Evolutionary conservation across 768 basidiomycete species (phyloP), one percentile per base, ranked within the genome.

Genomic region (Trichaptum fuscoviolaceum): DNA sequence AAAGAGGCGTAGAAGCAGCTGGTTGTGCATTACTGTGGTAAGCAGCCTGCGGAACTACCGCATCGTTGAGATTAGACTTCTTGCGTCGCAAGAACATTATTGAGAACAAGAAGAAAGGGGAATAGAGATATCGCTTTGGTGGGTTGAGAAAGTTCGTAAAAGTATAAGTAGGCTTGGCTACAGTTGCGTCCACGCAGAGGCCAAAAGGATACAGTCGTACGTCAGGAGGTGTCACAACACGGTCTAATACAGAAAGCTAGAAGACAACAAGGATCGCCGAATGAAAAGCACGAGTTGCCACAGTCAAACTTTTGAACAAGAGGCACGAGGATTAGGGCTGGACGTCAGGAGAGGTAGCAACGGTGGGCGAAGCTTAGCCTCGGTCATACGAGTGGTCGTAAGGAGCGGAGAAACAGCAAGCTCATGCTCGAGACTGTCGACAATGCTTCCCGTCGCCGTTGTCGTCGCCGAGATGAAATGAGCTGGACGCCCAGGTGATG

Each of bases 1-100:
- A 75, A 20, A 75, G 67, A 9, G 74, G 74, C 0, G 73, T 70
- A 26, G 66, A 67, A 10, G 60, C 58, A 6, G 69, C 25, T 3
- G 12, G 17, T 24, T 3, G 59, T 61, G 59, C 25, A 61, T 12
- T 61, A 9, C 42, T 52, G 20, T 12, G 42, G 42, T 12, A 17
- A 61, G 15, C 59, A 9, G 59, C 7, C 59, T 61, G 59, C 59
- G 24, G 17, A 12, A 52, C 59, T 20, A 18, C 59, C 15, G 15
- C 59, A 61, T 52, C 59, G 59, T 61, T 61, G 12, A 61, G 24
- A 61, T 34, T 61, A 25, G 59, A 61, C 59, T 61, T 61, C 23
- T 61, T 61, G 59, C 59, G 59, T 61, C 42, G 42, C 12, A 52
- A 12, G 15, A 52, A 52, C 42, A 52, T 52, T 52, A 20, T 20